These are phyloP conservation scores for Xylariaceae sp. DNA, from an alignment of 2,329 filamentous ascomycete genomes.

Conservation along the genomic window DNA sequence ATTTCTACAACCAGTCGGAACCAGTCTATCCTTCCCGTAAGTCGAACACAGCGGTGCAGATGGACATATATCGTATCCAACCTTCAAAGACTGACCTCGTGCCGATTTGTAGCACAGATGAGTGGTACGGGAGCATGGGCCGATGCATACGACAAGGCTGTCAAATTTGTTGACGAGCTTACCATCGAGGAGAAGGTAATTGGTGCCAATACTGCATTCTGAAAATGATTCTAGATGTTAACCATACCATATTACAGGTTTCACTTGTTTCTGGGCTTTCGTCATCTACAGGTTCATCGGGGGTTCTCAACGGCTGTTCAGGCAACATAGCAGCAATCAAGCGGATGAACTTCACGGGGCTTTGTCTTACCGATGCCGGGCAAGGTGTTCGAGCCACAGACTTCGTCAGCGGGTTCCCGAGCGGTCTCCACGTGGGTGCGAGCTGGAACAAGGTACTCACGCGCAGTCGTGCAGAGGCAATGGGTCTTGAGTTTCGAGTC, in stretches of 20 bases:
- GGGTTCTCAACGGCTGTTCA: conserved; percentile 40
- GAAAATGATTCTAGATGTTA: neutral
- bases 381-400: conserved; percentile 39
- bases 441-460: conserved; percentile 61
- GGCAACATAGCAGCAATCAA: conserved; percentile 43
- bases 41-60: conserved; percentile 19
- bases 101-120: conserved; percentile 42
- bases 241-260: conserved; percentile 43
- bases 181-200: conserved; percentile 70
- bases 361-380: conserved; percentile 40
- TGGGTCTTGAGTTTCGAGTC: conserved; percentile 34
- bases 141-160: conserved; percentile 64
- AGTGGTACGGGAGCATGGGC: conserved; percentile 65
- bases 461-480: conserved; percentile 31
- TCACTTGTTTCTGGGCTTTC: conserved; percentile 71
- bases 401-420: conserved; percentile 44
- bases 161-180: conserved; percentile 66
- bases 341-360: conserved; percentile 41
- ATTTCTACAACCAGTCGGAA: conserved; percentile 51
- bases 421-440: conserved; percentile 61
- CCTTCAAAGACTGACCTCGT: conserved; percentile 10
- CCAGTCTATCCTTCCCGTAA: conserved; percentile 52
- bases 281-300: conserved; percentile 38
- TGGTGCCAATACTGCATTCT: no score
- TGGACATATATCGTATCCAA: neutral